A percentile compares a stretch with the other conserved stretches of the same genome.
Conservation (phyloP, 306 rosid genomes). For the Corylus americana region DNA sequence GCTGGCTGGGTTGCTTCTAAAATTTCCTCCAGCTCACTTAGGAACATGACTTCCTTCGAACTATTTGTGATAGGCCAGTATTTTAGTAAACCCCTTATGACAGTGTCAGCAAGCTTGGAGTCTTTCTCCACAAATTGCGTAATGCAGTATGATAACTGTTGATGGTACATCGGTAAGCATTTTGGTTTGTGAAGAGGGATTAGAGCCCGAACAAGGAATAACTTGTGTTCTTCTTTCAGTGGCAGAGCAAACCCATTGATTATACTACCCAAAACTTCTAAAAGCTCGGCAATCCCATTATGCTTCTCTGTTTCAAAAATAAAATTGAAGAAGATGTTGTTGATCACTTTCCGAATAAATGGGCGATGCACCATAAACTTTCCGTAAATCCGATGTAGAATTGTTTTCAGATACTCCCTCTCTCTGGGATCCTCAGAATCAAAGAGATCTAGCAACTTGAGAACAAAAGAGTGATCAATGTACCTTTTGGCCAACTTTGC, state of each 20-base stretch:
- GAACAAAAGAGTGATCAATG: constrained; percentile 67
- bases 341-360: constrained; percentile 64
- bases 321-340: constrained; percentile 55
- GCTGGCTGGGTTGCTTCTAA: constrained; percentile 59
- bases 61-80: constrained; percentile 68
- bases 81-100: constrained; percentile 53
- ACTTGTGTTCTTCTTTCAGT: constrained; percentile 65
- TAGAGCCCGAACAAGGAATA: constrained; percentile 58
- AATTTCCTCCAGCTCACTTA: constrained; percentile 60
- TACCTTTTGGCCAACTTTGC: constrained; percentile 65
- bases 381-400: constrained; percentile 61
- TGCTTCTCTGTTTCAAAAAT: constrained; percentile 65
- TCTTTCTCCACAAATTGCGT: constrained; percentile 64
- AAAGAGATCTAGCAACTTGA: constrained; percentile 64
- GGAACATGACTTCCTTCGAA: constrained; percentile 70
- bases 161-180: constrained; percentile 64
- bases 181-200: constrained; percentile 75
- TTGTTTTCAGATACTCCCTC: constrained; percentile 64
- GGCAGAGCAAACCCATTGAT: constrained; percentile 68
- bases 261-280: constrained; percentile 70
- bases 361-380: constrained; percentile 73
- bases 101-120: constrained; percentile 56
- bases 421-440: constrained; percentile 67
- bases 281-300: constrained; percentile 65
- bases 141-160: constrained; percentile 66